Evolutionary conservation across 208 protist species (phyloP), one percentile per base, ranked within the genome.

Genomic region (Wallacemonas sp.): DNA sequence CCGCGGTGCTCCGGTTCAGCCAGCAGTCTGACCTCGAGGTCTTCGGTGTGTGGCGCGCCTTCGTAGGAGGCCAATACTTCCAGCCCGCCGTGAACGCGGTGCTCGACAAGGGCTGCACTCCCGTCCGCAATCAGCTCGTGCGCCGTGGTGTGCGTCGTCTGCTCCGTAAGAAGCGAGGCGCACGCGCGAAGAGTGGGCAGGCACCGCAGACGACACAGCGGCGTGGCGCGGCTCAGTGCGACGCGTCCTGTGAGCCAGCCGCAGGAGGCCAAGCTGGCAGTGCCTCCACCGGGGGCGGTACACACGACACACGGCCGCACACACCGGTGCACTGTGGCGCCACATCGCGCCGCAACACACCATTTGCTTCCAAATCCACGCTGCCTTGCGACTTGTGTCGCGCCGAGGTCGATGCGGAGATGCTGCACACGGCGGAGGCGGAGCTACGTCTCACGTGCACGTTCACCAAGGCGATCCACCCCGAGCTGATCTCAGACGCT

Each of bases 61-160:
- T 92, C 71, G 89, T 87, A 6, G 87, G 89, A 3, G 84, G 85
- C 22, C 68, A 85, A 59, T 89, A 88, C 70, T 92, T 88, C 37
- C 73, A 70, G 12, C 77, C 86, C 0, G 73, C 77, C 6, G 74
- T 92, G 13, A 92, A 90, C 59, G 78, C 82, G 10, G 84, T 62
- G 21, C 68, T 95, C 13, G 81, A 93, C 63, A 91, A 88, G 52
- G 58, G 74, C 3, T 61, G 73, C 54, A 89, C 77, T 8, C 89
- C 89, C 12, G 81, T 89, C 27, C 66, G 82, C 32, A 78, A 81
- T 29, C 85, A 92, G 55, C 75, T 93, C n/a, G 54, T 89, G 13
- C 72, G 79, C 39, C 76, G 87, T 36, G 45, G 72, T 6, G 17
- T 85, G 29, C 63, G 71, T 30, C 79, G 82, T 17, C 70, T 81